These are phyloP conservation scores for Alnus rubra DNA, from an alignment of 306 rosid genomes.

Conservation along the genomic window DNA sequence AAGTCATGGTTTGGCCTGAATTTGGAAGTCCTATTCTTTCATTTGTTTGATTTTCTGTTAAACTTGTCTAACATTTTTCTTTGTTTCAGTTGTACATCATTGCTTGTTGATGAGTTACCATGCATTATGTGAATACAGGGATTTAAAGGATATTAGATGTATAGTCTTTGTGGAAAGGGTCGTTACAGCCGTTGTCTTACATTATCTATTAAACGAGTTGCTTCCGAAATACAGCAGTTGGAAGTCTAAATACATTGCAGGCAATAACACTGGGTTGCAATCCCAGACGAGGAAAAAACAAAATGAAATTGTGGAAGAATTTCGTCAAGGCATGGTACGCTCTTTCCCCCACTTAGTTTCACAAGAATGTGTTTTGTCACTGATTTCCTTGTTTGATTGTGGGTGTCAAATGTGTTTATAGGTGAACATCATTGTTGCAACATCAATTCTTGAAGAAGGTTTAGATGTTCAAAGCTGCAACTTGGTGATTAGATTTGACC, in stretches of 20 bases:
- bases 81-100: no score
- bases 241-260: constrained; percentile 80
- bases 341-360: constrained; percentile 9
- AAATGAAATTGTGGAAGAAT: constrained; percentile 75
- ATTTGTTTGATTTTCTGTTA: neutral
- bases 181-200: constrained; percentile 65
- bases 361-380: constrained; percentile 1
- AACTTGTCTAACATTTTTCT: neutral
- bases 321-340: constrained; percentile 75
- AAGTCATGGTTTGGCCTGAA: neutral
- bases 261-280: constrained; percentile 44
- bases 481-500: constrained; percentile 88
- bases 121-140: constrained; percentile 36
- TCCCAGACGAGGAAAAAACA: constrained; percentile 62
- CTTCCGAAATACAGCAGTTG: constrained; percentile 67
- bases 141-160: constrained; percentile 64
- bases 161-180: constrained; percentile 84
- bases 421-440: constrained; percentile 90
- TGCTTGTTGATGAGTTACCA: constrained; percentile 14
- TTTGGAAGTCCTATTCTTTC: neutral
- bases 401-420: constrained; percentile 28
- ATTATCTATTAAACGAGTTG: constrained; percentile 48
- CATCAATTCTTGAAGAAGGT: constrained; percentile 96
- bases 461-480: constrained; percentile 89
- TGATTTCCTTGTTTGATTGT: constrained; percentile 17